Conservation (phyloP, 495 filamentous ascomycete genomes). For the Filosporella fistucella region DNA sequence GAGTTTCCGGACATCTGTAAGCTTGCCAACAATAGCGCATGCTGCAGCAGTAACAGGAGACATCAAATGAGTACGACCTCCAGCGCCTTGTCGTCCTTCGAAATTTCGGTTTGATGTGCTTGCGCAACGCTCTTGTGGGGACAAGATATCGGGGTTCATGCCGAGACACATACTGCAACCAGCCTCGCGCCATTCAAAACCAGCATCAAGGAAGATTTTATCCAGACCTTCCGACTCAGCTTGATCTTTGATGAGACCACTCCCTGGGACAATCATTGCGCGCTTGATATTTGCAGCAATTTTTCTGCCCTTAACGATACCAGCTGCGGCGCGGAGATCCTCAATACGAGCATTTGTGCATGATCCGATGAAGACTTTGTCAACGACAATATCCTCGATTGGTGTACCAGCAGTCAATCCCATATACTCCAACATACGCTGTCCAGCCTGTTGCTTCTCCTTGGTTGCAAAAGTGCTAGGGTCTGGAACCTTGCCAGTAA, state of each 20-base stretch:
- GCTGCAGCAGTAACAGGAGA: conserved; percentile 96
- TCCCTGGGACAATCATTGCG: conserved; percentile 94
- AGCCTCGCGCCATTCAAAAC: conserved; percentile 97
- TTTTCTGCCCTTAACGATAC: conserved; percentile 80
- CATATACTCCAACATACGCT: conserved; percentile 92
- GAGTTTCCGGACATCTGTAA: conserved; percentile 85
- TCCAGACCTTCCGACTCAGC: conserved; percentile 91
- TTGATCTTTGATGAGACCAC: conserved; percentile 88
- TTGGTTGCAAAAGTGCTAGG: conserved; percentile 81
- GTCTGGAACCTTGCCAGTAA: conserved; percentile 83
- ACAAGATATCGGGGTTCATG: conserved; percentile 99
- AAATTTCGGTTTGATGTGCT: conserved; percentile 97
- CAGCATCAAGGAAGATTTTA: conserved; percentile 85
- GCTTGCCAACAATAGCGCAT: conserved; percentile 81
- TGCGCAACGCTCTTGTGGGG: conserved; percentile 88
- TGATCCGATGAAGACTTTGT: conserved; percentile 97
- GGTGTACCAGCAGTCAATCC: conserved; percentile 77
- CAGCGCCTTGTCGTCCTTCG: conserved; percentile 91
- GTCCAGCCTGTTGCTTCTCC: conserved; percentile 70
- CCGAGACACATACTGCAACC: conserved; percentile 98
- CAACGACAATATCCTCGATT: conserved; percentile 85
- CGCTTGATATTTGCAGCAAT: conserved; percentile 83
- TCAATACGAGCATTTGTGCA: conserved; percentile 98
- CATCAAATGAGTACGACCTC: conserved; percentile 92
- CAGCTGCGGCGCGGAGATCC: conserved; percentile 84